Conservation (phyloP, 2,329 filamentous ascomycete genomes). For the Sclerotiophoma versabilis region DNA sequence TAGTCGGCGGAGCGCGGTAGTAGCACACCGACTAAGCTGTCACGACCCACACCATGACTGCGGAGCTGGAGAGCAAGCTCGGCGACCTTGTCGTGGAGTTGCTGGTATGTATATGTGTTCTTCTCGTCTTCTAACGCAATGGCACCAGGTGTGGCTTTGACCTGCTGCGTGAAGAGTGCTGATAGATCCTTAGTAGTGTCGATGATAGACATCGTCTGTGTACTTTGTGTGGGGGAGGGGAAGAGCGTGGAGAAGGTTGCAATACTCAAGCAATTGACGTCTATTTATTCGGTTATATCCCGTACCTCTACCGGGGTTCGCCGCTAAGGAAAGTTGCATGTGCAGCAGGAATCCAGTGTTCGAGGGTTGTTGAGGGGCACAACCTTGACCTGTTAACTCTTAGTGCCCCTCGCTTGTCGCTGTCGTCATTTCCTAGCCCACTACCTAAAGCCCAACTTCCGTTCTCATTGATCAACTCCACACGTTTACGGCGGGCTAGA, state of each 20-base stretch:
- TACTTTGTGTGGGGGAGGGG: slow-evolving; percentile 10
- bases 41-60: slow-evolving; percentile 72
- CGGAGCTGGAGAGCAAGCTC: slow-evolving; percentile 70
- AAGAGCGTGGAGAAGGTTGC: slow-evolving; percentile 4
- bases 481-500: slow-evolving; percentile 20
- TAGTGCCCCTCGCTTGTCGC: slow-evolving; percentile 20
- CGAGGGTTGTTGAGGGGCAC: slow-evolving; percentile 15
- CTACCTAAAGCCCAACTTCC: slow-evolving; percentile 17
- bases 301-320: slow-evolving; percentile 24
- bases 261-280: slow-evolving; percentile 22
- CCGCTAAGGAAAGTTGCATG: slow-evolving; percentile 24
- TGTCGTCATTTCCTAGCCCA: slow-evolving; percentile 19
- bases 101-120: slow-evolving; percentile 72
- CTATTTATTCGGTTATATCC: slow-evolving; percentile 27
- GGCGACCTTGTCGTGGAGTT: slow-evolving; percentile 73
- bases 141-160: slow-evolving; percentile 70
- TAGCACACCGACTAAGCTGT: slow-evolving; percentile 77
- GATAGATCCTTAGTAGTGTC: slow-evolving; percentile 76
- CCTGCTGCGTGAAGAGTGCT: slow-evolving; percentile 74
- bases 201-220: slow-evolving; percentile 66
- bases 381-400: slow-evolving; percentile 13
- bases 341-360: slow-evolving; percentile 23
- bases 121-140: slow-evolving; percentile 76
- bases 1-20: slow-evolving; percentile 79
- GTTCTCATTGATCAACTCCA: slow-evolving; percentile 30